phyloP scores from a whole-genome alignment of 805 yeast species.

The Saccharomyces eubayanus region DNA sequence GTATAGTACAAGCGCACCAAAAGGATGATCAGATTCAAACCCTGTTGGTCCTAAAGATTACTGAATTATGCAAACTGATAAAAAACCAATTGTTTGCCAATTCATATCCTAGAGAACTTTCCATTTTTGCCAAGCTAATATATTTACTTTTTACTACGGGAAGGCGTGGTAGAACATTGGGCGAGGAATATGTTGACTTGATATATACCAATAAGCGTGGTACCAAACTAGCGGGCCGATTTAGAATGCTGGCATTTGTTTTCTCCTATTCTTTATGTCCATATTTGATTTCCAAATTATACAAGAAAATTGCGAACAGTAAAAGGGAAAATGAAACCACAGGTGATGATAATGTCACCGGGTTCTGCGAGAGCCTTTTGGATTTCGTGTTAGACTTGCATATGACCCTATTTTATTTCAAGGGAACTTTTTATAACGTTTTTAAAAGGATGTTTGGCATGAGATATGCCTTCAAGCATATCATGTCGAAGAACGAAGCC shows the following conservation, averaged over 20 bases:
- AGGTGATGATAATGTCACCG: neutral
- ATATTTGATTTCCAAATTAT: conserved; percentile 34
- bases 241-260: conserved; percentile 50
- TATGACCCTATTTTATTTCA: conserved; percentile 72
- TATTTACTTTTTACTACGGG: conserved; percentile 73
- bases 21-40: conserved; percentile 72
- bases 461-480: conserved; percentile 68
- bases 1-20: conserved; percentile 86
- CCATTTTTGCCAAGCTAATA: conserved; percentile 46
- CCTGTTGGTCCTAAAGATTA: conserved; percentile 44
- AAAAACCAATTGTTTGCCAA: conserved; percentile 60
- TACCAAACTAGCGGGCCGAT: conserved; percentile 36
- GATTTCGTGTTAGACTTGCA: conserved; percentile 59
- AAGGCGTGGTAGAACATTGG: conserved; percentile 71
- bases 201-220: conserved; percentile 53
- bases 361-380: conserved; percentile 33
- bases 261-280: conserved; percentile 58
- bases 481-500: conserved; percentile 32
- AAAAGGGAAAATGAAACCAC: neutral
- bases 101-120: conserved; percentile 52
- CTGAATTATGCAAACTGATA: conserved; percentile 45
- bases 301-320: conserved; percentile 9
- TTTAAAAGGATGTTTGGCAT: conserved; percentile 72
- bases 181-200: conserved; percentile 89
- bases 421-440: conserved; percentile 72